phyloP scores from a whole-genome alignment of 1,284 basidiomycete genomes.

The Pyrrhoderma noxium region DNA sequence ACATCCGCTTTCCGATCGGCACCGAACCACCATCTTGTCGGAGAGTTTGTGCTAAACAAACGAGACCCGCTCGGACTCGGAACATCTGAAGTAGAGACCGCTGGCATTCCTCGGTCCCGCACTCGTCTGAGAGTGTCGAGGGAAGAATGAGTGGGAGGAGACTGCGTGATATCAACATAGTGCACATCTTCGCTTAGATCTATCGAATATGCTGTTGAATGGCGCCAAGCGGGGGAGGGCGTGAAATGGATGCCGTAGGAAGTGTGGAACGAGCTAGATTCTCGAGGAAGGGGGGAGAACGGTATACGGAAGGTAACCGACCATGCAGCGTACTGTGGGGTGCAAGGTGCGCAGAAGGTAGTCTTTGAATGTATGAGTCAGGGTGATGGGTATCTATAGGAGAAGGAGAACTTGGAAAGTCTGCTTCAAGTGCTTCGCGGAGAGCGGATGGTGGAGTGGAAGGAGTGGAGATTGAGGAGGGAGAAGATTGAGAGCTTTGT shows the following conservation, averaged over 20 bases:
- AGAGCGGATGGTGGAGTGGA: constrained; percentile 25
- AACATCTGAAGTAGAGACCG: constrained; percentile 21
- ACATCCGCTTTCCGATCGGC: constrained; percentile 40
- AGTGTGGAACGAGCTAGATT: constrained; percentile 55
- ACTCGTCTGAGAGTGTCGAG: constrained; percentile 58
- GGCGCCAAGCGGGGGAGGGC: constrained; percentile 21
- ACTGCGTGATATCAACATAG: constrained; percentile 28
- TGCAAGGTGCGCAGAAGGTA: constrained; percentile 41
- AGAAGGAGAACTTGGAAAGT: constrained; percentile 26
- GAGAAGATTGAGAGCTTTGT: constrained; percentile 21
- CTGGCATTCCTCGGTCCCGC: constrained; percentile 32
- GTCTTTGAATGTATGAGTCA: constrained; percentile 29
- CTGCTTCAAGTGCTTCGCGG: constrained; percentile 37
- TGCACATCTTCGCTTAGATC: constrained; percentile 11
- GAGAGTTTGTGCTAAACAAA: constrained; percentile 19
- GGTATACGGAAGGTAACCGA: constrained; percentile 19
- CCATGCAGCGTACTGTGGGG: constrained; percentile 28
- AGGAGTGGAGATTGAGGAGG: constrained; percentile 24
- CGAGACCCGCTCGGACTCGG: constrained; percentile 5
- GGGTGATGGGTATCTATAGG: constrained; percentile 1
- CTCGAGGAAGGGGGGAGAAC: constrained; percentile 50
- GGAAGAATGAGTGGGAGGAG: constrained; percentile 41
- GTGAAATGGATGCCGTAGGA: constrained; percentile 52
- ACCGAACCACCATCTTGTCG: constrained; percentile 47
- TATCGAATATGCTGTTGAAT: constrained; percentile 29